Conservation (phyloP, 31 red algal genomes). For the Asparagopsis taxiformis region DNA sequence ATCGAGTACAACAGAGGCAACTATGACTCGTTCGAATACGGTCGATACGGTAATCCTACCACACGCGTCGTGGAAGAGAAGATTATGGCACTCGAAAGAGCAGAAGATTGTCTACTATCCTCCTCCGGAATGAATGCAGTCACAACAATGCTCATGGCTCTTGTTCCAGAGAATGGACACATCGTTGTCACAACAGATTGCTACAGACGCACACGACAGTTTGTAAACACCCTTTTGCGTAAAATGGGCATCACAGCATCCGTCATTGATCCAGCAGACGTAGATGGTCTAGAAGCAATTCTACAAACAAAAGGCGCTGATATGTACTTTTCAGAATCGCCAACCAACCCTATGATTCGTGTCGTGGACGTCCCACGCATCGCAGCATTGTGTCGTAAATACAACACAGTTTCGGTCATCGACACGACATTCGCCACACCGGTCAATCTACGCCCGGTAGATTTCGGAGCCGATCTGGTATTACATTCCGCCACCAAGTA, state of each 20-base stretch:
- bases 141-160: slow-evolving; percentile 90
- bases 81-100: slow-evolving; percentile 82
- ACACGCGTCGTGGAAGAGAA: slow-evolving; percentile 93
- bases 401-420: slow-evolving; percentile 67
- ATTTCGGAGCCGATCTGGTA: slow-evolving; percentile 90
- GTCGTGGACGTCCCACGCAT: background rate
- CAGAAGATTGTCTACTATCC: slow-evolving; percentile 86
- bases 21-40: slow-evolving; percentile 96
- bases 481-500: slow-evolving; percentile 98
- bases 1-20: slow-evolving; percentile 92
- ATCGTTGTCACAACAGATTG: slow-evolving; percentile 95
- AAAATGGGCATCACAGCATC: slow-evolving; percentile 80
- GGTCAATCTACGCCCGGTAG: slow-evolving; percentile 77
- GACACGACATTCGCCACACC: slow-evolving; percentile 98
- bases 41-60: slow-evolving; percentile 95
- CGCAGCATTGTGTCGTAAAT: slow-evolving; percentile 37
- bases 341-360: too few relatives aligned
- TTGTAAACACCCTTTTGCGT: slow-evolving; percentile 83
- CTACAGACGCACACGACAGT: slow-evolving; percentile 96
- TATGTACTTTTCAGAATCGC: slow-evolving; percentile 89
- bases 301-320: slow-evolving; percentile 19
- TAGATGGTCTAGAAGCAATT: slow-evolving; percentile 42
- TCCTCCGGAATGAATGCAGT: slow-evolving; percentile 95
- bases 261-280: slow-evolving; percentile 89
- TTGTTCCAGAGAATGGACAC: slow-evolving; percentile 77